Base-by-base conservation (phyloP, 2,329 filamentous ascomycete genomes). In the Ophiobolus disseminans region DNA sequence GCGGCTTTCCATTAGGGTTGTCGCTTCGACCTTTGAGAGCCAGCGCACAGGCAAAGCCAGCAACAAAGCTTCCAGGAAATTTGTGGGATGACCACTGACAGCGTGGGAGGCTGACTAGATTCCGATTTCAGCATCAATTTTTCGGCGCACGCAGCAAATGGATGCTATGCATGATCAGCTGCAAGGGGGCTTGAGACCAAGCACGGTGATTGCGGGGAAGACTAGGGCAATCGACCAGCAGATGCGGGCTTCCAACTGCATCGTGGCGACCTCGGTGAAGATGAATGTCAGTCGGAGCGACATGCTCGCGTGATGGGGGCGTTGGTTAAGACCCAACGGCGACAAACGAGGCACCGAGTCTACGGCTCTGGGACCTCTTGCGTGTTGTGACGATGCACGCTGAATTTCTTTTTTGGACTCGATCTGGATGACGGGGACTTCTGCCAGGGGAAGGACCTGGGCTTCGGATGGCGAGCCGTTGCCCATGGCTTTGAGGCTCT, bases 141-240 rank as follows among this genome's bases (percentile, higher is more conserved):
- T 58, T 62, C 59, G 62, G 61, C 61, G 59, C 65, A 65, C 55
- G 65, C 63, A 68, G 51, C 63, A 64, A 53, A 58, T 57, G 58
- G 58, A 63, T 66, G 58, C 60, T 61, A 65, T 70, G 67, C 70
- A 72, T 70, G 68, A 69, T 71, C 65, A 69, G 64, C 69, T 71
- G 69, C 71, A 73, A 70, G 70, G 70, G 65, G 53, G 61, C 55
- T 51, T 55, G 55, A 56, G 36, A 35, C 60, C 38, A 64, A 63
- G 61, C 58, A 68, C 59, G 63, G 57, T 50, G 59, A 70, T 67
- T 73, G 70, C 70, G 70, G 70, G 70, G 71, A 72, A 73, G 57
- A 54, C 59, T 45, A 66, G 57, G 61, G 57, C 55, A 38, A 44
- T 40, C 26, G 57, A 45, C 53, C 44, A 48, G 43, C 44, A 51